Evolutionary conservation across 2,329 filamentous ascomycete genomes (phyloP).

Genomic region (Aspergillus neoniger): DNA sequence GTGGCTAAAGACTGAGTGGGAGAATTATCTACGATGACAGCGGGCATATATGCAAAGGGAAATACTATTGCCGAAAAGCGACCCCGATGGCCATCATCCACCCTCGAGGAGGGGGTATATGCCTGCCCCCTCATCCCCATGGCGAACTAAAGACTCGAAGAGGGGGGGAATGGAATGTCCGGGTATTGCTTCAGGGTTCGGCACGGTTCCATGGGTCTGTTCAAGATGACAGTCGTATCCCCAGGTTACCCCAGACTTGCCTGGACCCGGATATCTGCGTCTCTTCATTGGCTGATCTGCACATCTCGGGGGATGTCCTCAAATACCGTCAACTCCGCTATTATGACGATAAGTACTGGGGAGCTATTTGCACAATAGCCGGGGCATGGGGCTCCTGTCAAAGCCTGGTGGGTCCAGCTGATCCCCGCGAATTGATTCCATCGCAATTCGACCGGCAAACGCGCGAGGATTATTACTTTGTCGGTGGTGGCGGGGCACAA

Average conservation of each 20-base stretch:
- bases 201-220: constrained; percentile 5
- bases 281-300: not conserved
- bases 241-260: constrained; percentile 3
- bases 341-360: not conserved
- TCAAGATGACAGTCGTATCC: constrained; percentile 3
- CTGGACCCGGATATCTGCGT: not conserved
- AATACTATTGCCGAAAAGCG: not conserved
- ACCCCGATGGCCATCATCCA: not conserved
- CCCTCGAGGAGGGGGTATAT: not conserved
- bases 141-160: not conserved
- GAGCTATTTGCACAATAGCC: not conserved
- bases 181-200: constrained; percentile 7
- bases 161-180: not conserved
- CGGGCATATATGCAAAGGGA: not conserved
- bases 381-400: not conserved
- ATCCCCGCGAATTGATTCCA: not conserved
- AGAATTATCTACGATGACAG: not conserved
- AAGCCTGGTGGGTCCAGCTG: not conserved
- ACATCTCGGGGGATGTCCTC: not conserved
- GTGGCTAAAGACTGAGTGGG: not conserved
- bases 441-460: not conserved
- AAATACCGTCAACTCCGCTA: not conserved
- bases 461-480: not conserved
- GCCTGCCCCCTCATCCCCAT: not conserved
- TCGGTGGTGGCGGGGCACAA: not conserved